These are phyloP conservation scores for Chlorella sp. DNA, from an alignment of 139 green algal genomes.

Conservation along the genomic window DNA sequence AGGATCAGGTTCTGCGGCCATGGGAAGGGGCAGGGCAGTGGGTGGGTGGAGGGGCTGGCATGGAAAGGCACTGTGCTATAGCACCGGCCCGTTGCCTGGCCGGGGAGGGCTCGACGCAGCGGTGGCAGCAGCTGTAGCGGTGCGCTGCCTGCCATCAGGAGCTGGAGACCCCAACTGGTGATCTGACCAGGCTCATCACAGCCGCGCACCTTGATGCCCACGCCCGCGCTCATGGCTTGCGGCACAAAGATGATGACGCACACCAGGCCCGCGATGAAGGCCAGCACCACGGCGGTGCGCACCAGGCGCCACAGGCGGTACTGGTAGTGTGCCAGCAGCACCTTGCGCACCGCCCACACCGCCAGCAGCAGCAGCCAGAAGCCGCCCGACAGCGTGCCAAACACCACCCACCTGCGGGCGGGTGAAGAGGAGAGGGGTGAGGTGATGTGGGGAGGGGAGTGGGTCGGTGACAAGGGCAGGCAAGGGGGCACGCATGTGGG, in stretches of 20 bases:
- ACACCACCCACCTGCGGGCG: conserved; percentile 42
- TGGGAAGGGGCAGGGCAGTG: too few species aligned
- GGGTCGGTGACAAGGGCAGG: neutral
- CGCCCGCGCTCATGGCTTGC: conserved; percentile 6
- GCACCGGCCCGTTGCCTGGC: too few species aligned
- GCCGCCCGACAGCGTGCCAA: conserved; percentile 46
- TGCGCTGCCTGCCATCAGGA: too few species aligned
- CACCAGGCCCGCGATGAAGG: conserved; percentile 40
- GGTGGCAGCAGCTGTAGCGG: too few species aligned
- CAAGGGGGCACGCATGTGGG: too few species aligned
- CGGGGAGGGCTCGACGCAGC: too few species aligned
- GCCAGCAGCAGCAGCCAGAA: conserved; percentile 45
- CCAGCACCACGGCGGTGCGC: conserved; percentile 32
- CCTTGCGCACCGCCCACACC: conserved; percentile 16
- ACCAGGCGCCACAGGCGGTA: conserved; percentile 52
- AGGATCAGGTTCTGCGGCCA: conserved; percentile 43
- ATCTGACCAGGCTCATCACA: too few species aligned
- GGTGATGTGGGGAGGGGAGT: neutral
- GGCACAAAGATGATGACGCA: conserved; percentile 51
- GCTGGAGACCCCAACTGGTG: too few species aligned
- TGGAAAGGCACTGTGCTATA: too few species aligned
- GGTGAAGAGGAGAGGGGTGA: neutral
- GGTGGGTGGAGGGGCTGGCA: too few species aligned
- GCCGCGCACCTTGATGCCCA: conserved; percentile 31
- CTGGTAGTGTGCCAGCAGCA: conserved; percentile 40